A percentile compares a stretch with the other conserved stretches of the same genome.
These are phyloP conservation scores for Blastocrithidia nonstop DNA, from an alignment of 208 protist species.

Conservation along the genomic window DNA sequence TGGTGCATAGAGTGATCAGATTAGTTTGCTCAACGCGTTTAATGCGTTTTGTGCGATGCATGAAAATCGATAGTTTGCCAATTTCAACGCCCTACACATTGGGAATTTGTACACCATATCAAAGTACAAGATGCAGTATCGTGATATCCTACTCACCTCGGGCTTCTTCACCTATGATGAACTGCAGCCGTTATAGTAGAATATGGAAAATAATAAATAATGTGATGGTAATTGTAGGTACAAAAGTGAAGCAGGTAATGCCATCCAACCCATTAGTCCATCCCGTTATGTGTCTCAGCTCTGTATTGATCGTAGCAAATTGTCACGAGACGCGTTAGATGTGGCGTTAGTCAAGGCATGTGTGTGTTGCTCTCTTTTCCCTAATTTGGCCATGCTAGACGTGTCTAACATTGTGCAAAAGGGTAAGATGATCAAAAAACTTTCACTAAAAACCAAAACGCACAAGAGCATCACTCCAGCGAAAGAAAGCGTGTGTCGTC, in stretches of 20 bases:
- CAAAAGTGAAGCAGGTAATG: too few relatives aligned
- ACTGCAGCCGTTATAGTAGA: background rate
- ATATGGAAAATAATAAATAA: too few relatives aligned
- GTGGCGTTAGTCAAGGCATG: conserved; percentile 78
- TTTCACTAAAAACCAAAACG: conserved; percentile 43
- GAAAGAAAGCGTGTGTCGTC: conserved; percentile 66
- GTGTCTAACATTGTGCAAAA: conserved; percentile 8
- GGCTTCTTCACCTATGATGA: conserved; percentile 19
- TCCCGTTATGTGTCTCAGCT: conserved; percentile 2
- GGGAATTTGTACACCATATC: conserved; percentile 58
- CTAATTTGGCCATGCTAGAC: conserved; percentile 75
- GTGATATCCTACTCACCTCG: conserved; percentile 44
- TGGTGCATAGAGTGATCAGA: conserved; percentile 64
- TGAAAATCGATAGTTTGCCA: conserved; percentile 22
- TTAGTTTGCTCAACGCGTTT: conserved; percentile 75
- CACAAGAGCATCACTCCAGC: conserved; percentile 33
- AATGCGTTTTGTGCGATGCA: conserved; percentile 49
- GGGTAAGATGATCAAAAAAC: conserved; percentile 5
- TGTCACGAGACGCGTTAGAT: conserved; percentile 41
- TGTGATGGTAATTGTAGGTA: too few relatives aligned
- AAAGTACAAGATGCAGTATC: conserved; percentile 75
- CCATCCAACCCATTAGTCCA: background rate
- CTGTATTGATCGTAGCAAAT: conserved; percentile 41
- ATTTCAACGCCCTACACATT: conserved; percentile 29
- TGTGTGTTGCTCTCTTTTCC: conserved; percentile 56